phyloP scores from a whole-genome alignment of 228 moss, liverwort and hornwort species.

The Sphagnum magellanicum region DNA sequence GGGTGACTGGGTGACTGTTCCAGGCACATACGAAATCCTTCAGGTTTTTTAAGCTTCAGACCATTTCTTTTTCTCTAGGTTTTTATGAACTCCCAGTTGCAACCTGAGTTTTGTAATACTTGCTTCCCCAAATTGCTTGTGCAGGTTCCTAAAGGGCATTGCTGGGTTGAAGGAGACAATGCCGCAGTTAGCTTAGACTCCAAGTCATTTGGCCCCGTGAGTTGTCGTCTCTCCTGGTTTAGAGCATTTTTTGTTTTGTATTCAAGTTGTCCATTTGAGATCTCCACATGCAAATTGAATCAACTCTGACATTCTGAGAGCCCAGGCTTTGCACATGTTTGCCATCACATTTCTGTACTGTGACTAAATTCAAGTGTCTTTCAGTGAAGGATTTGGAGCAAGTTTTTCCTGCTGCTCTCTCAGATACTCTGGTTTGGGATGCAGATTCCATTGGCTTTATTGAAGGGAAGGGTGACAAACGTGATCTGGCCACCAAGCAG shows the following conservation, averaged over 20 bases:
- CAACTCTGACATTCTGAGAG: too few relatives aligned
- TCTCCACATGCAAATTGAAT: too few relatives aligned
- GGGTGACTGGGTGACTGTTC: conserved; percentile 98
- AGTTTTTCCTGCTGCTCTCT: background rate
- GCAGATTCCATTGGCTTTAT: conserved; percentile 91
- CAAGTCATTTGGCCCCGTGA: conserved; percentile 93
- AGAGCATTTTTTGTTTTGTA: too few relatives aligned
- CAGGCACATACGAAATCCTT: conserved; percentile 83
- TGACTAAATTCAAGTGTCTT: background rate
- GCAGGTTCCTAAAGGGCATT: conserved; percentile 97
- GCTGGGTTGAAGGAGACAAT: conserved; percentile 99
- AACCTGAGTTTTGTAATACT: too few relatives aligned
- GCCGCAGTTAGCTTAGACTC: conserved; percentile 88
- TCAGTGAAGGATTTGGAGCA: background rate
- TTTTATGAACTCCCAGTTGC: too few relatives aligned
- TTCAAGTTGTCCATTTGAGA: too few relatives aligned
- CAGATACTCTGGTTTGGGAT: conserved; percentile 7
- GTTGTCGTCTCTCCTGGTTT: conserved; percentile 4
- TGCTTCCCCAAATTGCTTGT: conserved; percentile 1
- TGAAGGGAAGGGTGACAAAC: conserved; percentile 94
- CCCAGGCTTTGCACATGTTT: background rate
- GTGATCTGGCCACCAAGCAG: conserved; percentile 94
- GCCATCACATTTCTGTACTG: background rate
- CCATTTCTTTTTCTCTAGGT: background rate
- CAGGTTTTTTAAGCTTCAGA: conserved; percentile 22